Evolutionary conservation across 768 basidiomycete species (phyloP), one percentile per base, ranked within the genome.

Genomic region (Boletus rufocinnamomeus): DNA sequence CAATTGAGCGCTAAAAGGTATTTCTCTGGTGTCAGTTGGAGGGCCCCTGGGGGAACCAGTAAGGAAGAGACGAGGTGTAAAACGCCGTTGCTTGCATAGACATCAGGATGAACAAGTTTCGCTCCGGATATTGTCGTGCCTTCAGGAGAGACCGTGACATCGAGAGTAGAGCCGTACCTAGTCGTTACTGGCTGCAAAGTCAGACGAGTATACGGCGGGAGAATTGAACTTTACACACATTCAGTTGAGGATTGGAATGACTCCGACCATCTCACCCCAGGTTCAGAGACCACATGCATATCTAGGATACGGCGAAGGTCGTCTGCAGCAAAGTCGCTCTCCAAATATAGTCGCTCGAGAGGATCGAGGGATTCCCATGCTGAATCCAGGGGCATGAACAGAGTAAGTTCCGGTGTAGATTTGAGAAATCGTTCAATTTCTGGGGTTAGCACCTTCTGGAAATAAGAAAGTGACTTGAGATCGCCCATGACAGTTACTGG

Each of bases 11-110:
- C 86, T 11, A 98, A 84, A 19, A 99, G 88, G 63, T 89, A 93
- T 74, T 98, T 98, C 77, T 98, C 97, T 19, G 95, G 90, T 5
- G 95, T 98, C 45, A 95, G 76, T 59, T 84, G 79, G 25, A 96
- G 82, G 46, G 90, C 81, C 17, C 84, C 86, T 3, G 83, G 80
- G 8, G 93, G 91, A 13, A 95, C 72, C 16, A 99, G 83, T 25
- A 98, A 83, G 16, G 85, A 83, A 16, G 90, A 90, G 27, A 98
- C 82, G 44, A 93, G 83, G 72, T 99, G 97, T 17, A 98, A 71
- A 45, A 98, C 97, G 49, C 96, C 97, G 66, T 99, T 99, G 32
- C 91, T 88, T 6, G 92, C 95, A 66, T 95, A 94, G 37, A 97
- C 84, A 67, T 99, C 93, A 7, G 85, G 83, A n/a, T 87, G 78